Base-by-base conservation (phyloP, 2,329 filamentous ascomycete species). In the Pseudocercospora macadamiae region DNA sequence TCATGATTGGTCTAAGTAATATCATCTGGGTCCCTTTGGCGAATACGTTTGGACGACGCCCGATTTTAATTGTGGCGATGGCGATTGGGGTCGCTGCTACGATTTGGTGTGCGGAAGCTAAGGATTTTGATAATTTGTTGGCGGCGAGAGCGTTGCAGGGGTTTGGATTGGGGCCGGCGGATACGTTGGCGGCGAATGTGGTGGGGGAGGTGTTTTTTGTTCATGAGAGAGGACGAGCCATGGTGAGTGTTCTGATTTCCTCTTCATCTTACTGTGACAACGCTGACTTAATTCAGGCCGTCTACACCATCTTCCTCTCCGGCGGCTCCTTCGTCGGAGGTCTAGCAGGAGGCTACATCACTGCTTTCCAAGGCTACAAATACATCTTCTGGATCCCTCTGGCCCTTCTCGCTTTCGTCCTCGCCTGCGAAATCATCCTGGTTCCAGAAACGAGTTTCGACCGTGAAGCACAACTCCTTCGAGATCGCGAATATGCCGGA, bases 351-450 rank as follows among this genome's bases (percentile, higher is more conserved):
- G 73, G 76, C 18, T 78, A 79, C 62, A 78, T 80, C 42, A 73
- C 72, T 10, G 70, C 64, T 9, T 30, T 54, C 26, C 60, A 70
- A 30, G 74, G 75, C 7, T 70, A 76, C 5, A 34, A 55, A 4
- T 79, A 76, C 69, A 66, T 77, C 12, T 75, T 77, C 64, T 79
- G 75, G 75, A 73, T 74, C 42, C 75, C 75, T 37, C 72, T 76
- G 3, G 66, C 77, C 5, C 60, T 77, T 1, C 66, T 68, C 2
- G 71, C 70, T 5, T 66, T 70, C 47, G 64, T 67, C 5, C 70
- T 77, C 25, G 49, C 70, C 1, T 59, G 74, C 2, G 70, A 72
- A 54, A 60, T 77, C 7, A 59, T 78, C 34, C 67, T 77, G 28
- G 72, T 75, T 26, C 73, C 76, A 7, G 76, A 78, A 54, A 78